Conservation (phyloP, 805 yeast species). For the Candida berthetii region DNA sequence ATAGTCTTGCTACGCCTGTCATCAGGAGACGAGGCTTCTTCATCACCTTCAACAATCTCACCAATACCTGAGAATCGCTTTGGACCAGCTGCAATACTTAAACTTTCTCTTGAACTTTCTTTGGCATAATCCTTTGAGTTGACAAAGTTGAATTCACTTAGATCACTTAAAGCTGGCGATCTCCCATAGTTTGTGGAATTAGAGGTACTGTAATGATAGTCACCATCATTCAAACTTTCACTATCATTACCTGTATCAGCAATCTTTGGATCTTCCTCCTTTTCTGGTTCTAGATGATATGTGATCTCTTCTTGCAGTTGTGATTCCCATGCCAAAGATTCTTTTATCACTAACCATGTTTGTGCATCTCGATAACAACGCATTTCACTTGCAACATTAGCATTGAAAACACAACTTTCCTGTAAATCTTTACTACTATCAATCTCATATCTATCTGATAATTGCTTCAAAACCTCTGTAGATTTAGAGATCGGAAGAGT, state of each 20-base stretch:
- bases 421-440: conserved; percentile 42
- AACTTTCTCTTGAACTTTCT: background rate
- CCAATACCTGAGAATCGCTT: background rate
- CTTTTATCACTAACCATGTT: conserved; percentile 54
- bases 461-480: conserved; percentile 32
- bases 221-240: conserved; percentile 9
- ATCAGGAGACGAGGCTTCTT: conserved; percentile 11
- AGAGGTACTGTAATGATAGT: conserved; percentile 17
- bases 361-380: conserved; percentile 49
- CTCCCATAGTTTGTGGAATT: conserved; percentile 21
- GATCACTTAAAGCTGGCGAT: conserved; percentile 19
- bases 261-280: background rate
- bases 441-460: conserved; percentile 43
- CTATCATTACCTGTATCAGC: conserved; percentile 1
- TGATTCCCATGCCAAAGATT: conserved; percentile 33
- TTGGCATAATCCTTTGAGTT: background rate
- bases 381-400: conserved; percentile 47
- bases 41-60: background rate
- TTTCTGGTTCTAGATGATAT: background rate
- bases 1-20: conserved; percentile 9
- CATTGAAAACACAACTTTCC: conserved; percentile 47
- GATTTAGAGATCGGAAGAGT: conserved; percentile 16
- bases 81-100: conserved; percentile 8
- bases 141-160: conserved; percentile 16
- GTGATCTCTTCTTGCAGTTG: conserved; percentile 7